phyloP scores from a whole-genome alignment of 768 basidiomycete species.

The Tylopilus rubrobrunneus region DNA sequence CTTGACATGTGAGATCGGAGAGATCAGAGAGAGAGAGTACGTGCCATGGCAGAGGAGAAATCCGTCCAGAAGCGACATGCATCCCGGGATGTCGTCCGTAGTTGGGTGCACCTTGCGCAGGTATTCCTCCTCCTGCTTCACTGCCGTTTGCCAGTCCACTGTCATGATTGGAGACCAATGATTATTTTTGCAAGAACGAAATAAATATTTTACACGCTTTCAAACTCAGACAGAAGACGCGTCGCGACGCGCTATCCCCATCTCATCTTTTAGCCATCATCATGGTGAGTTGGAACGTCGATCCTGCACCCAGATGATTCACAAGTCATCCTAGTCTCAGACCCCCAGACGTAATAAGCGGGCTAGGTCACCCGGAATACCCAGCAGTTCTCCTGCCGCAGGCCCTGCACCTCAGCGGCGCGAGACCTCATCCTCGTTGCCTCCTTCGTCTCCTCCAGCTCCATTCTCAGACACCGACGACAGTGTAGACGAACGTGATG shows the following conservation, averaged over 20 bases:
- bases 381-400: constrained; percentile 44
- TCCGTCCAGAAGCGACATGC: constrained; percentile 70
- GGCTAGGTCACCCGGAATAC: constrained; percentile 51
- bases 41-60: constrained; percentile 70
- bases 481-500: constrained; percentile 66
- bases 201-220: constrained; percentile 33
- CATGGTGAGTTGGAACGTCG: constrained; percentile 37
- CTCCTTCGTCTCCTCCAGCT: constrained; percentile 79
- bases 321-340: constrained; percentile 28
- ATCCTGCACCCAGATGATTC: neutral
- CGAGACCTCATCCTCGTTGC: constrained; percentile 70
- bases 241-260: constrained; percentile 43
- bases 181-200: constrained; percentile 1
- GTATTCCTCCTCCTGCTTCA: constrained; percentile 67
- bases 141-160: constrained; percentile 49
- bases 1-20: constrained; percentile 10
- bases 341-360: constrained; percentile 60
- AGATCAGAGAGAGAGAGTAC: constrained; percentile 9
- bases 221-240: constrained; percentile 40
- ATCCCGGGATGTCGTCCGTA: constrained; percentile 75
- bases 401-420: constrained; percentile 45
- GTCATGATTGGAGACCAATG: constrained; percentile 19
- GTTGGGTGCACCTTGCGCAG: constrained; percentile 68
- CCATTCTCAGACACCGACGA: constrained; percentile 89
- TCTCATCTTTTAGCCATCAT: constrained; percentile 15